Evolutionary conservation across 345 rosid species (phyloP), one percentile per base, ranked within the genome.

Genomic region (Eucalyptus guilfoylei): DNA sequence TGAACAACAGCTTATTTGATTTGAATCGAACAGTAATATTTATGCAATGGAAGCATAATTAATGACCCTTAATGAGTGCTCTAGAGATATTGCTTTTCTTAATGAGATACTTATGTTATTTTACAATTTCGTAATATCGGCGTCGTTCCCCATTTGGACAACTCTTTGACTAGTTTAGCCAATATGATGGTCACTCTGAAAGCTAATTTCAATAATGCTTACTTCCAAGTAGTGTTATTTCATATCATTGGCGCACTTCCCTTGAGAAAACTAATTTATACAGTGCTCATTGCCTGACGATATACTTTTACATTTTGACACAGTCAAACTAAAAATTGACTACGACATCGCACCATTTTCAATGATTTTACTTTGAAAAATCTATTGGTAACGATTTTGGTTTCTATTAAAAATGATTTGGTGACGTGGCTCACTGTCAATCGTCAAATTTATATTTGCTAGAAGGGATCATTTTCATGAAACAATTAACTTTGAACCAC

Each of bases 201-300:
- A 62, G 17, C 69, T 28, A 62, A 12, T 62, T 24, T 55, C 14
- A 2, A 55, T 55, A 24, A 55, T 9, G 30, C 6, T 55, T 24
- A 30, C 30, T 55, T 55, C 3, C 0, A 24, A 55, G 30, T 30
- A 28, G 69, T 62, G 69, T 62, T 62, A 62, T 62, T 62, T 62
- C 9, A 62, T 62, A 62, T 62, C 1, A 30, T 9, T 30, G 0
- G 4, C 5, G 1, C 34, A 28, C 17, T 30, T 60, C 32, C 4
- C 0, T 60, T 62, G 9, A 0, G 69, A 28, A 62, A 28, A 62
- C 16, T 62, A 28, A 62, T 6, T 11, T 62, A 13, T 6, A 13
- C 0, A 2, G 0, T 6, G 4, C 1, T 28, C 0, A 12, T 13
- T 62, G 34, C 2, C 0, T 28, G 1, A 13, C 0, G 1, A 62